These are phyloP conservation scores for Pichia eremophila DNA, from an alignment of 805 yeast species.

Conservation along the genomic window DNA sequence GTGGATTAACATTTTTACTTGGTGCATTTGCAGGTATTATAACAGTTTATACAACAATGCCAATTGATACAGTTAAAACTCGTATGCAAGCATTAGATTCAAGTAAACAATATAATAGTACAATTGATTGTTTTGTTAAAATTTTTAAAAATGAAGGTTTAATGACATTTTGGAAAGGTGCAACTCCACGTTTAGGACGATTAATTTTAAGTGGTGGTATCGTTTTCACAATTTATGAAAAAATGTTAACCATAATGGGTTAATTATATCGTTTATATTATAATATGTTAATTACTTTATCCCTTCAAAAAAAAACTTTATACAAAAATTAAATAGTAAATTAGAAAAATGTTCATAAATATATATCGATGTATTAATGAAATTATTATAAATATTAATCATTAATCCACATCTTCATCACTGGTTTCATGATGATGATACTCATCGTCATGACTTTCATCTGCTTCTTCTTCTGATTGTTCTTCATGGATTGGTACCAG, in stretches of 20 bases:
- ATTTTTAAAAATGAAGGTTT: slow-evolving; percentile 84
- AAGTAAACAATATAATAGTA: slow-evolving; percentile 56
- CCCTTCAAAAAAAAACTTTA: too few species aligned
- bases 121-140: slow-evolving; percentile 71
- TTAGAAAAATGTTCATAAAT: too few species aligned
- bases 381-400: too few species aligned
- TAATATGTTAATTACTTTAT: too few species aligned
- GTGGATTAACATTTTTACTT: slow-evolving; percentile 72
- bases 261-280: slow-evolving; percentile 12
- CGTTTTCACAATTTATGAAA: slow-evolving; percentile 92
- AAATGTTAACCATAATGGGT: slow-evolving; percentile 57
- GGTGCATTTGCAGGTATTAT: slow-evolving; percentile 88
- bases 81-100: slow-evolving; percentile 94
- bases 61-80: slow-evolving; percentile 90
- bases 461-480: too few species aligned
- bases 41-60: slow-evolving; percentile 91
- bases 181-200: slow-evolving; percentile 93
- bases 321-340: too few species aligned
- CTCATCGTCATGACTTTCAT: too few species aligned
- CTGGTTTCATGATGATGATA: too few species aligned
- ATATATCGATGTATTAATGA: too few species aligned
- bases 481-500: too few species aligned
- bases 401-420: too few species aligned
- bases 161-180: slow-evolving; percentile 93
- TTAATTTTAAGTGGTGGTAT: slow-evolving; percentile 92